Conservation (phyloP, 2,329 filamentous ascomycete species). For the Colletotrichum tropicale region DNA sequence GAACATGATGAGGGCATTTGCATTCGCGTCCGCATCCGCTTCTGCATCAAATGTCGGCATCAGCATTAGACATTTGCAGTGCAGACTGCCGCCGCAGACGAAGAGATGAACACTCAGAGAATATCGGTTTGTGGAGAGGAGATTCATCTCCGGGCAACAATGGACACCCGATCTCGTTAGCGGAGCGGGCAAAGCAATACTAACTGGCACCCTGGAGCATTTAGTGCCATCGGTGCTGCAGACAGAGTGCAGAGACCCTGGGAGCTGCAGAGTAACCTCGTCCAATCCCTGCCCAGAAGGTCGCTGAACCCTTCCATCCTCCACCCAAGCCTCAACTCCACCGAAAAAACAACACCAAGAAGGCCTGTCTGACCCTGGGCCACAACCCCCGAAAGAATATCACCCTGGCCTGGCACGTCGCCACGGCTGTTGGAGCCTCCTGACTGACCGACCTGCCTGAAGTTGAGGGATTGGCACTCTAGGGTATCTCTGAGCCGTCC, state of each 20-base stretch:
- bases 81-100: neutral
- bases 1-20: neutral
- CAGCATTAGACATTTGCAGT: neutral
- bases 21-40: neutral
- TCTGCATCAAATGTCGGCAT: neutral
- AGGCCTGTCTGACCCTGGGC: neutral
- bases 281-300: neutral
- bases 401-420: neutral
- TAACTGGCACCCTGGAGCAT: neutral
- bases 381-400: neutral
- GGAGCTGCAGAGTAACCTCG: neutral
- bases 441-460: neutral
- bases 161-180: slow-evolving; percentile 13
- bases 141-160: slow-evolving; percentile 17
- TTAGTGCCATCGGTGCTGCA: slow-evolving; percentile 7
- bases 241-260: neutral
- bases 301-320: slow-evolving; percentile 7
- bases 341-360: slow-evolving; percentile 11
- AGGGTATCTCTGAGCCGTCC: neutral
- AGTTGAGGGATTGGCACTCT: neutral
- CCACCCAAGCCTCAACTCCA: slow-evolving; percentile 8
- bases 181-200: neutral
- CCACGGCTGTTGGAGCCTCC: neutral
- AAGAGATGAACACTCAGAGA: neutral
- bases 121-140: slow-evolving; percentile 7